Evolutionary conservation across 2,329 filamentous ascomycete genomes (phyloP), one percentile per base, ranked within the genome.

Genomic region (Fusarium austroafricanum): DNA sequence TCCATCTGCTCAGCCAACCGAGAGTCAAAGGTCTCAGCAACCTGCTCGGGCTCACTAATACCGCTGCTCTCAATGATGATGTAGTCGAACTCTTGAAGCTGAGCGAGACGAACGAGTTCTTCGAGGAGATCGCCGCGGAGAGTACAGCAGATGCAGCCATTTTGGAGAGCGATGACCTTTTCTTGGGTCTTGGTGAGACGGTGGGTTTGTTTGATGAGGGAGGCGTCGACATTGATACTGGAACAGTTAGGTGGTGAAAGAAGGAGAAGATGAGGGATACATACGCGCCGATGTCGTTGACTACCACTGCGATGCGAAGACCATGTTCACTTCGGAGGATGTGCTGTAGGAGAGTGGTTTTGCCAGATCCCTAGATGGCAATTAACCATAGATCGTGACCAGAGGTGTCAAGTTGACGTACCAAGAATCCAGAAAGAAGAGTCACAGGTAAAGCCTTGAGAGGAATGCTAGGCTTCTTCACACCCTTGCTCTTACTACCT

Each of bases 81-180:
- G 74, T 93, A 92, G 74, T 93, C 89, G 37, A 92, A 89, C 49
- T 84, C 80, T 18, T 87, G 83, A 2, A 87, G 82, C 72, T 89
- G 85, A 0, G 89, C 75, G 2, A 93, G 81, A 1, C 84, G 84
- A 1, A 90, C 89, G 0, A 93, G 83, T 74, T 93, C 90, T 61
- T 90, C 87, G 1, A 93, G 83, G 2, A 93, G 78, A 56, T 93
- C 90, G 2, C 90, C 90, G 5, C 91, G 87, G 0, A 93, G 81
- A 0, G 90, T 93, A 71, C 91, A 93, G 80, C 90, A 93, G 71
- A 93, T 93, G 68, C 91, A 93, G 11, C 90, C 89, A 64, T 92
- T 92, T 71, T 92, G 89, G 55, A 92, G 83, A 11, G 89, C 86
- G 17, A 92, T 87, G 31, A 92, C 82, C 65, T 90, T 89, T 67